Evolutionary conservation across 805 yeast genomes (phyloP).

Genomic region (Saturnispora ahearnii): DNA sequence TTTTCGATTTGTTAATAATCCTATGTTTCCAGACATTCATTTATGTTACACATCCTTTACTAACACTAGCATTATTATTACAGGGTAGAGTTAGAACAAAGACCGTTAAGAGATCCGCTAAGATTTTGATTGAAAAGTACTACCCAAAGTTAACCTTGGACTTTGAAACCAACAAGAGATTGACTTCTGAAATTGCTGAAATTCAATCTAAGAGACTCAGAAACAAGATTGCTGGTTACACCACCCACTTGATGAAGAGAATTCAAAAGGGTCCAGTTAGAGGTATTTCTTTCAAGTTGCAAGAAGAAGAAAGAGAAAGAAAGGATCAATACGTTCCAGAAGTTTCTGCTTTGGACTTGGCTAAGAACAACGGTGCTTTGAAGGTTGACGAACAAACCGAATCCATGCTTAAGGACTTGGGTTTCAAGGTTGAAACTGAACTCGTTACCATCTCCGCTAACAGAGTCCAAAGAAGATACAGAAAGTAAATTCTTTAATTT

Average conservation of each 20-base stretch:
- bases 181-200: slow-evolving; percentile 96
- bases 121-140: slow-evolving; percentile 98
- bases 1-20: no score
- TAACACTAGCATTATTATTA: slow-evolving; percentile 13
- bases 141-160: slow-evolving; percentile 99
- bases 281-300: slow-evolving; percentile 99
- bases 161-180: slow-evolving; percentile 99
- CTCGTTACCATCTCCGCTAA: slow-evolving; percentile 82
- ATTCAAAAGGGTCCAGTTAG: slow-evolving; percentile 99
- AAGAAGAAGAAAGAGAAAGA: slow-evolving; percentile 99
- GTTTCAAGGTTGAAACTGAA: slow-evolving; percentile 80
- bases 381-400: slow-evolving; percentile 96
- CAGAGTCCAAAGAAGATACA: slow-evolving; percentile 80
- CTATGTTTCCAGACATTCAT: no score
- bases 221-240: slow-evolving; percentile 99
- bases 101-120: slow-evolving; percentile 99
- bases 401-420: slow-evolving; percentile 88
- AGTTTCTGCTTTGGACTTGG: slow-evolving; percentile 97
- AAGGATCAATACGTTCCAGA: slow-evolving; percentile 99
- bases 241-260: slow-evolving; percentile 99
- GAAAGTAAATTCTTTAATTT: slow-evolving; percentile 50
- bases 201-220: slow-evolving; percentile 99
- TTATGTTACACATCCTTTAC: neutral
- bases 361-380: slow-evolving; percentile 91
- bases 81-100: slow-evolving; percentile 99